These are phyloP conservation scores for Cladorrhinum samala DNA, from an alignment of 495 filamentous ascomycete genomes.

Conservation along the genomic window DNA sequence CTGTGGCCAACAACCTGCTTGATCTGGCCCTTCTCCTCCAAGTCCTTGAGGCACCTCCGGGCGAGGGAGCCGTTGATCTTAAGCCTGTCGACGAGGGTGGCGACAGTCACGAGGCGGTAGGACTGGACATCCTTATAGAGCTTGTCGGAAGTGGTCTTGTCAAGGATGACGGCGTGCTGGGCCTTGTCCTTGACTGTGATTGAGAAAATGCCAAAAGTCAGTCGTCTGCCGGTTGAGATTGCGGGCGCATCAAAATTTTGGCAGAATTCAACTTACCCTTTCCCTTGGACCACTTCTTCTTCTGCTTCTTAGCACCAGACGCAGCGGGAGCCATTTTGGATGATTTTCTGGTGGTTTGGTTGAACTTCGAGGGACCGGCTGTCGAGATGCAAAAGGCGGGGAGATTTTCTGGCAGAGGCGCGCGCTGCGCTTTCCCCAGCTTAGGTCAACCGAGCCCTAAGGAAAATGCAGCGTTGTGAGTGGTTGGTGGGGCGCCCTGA, in stretches of 20 bases:
- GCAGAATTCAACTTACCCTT: conserved; percentile 46
- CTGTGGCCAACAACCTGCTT: conserved; percentile 97
- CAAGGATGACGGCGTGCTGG: conserved; percentile 84
- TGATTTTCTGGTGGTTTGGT: conserved; percentile 36
- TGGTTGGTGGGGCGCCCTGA: conserved; percentile 21
- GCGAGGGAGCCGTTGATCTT: conserved; percentile 99
- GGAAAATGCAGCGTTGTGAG: conserved; percentile 21
- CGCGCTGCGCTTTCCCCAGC: conserved; percentile 8
- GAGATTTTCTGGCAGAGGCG: conserved; percentile 28
- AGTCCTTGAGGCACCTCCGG: conserved; percentile 78
- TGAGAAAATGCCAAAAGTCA: conserved; percentile 15
- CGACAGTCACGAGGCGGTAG: conserved; percentile 98
- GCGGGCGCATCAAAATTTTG: conserved; percentile 5
- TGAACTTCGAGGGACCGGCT: conserved; percentile 32
- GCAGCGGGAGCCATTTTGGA: conserved; percentile 66
- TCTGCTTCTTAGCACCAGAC: conserved; percentile 92
- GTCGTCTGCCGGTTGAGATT: conserved; percentile 2
- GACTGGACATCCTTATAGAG: conserved; percentile 99
- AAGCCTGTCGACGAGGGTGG: conserved; percentile 95
- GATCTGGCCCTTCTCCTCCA: conserved; percentile 97
- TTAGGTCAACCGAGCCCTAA: conserved; percentile 39
- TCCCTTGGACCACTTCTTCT: conserved; percentile 99
- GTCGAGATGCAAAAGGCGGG: conserved; percentile 35
- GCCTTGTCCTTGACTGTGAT: conserved; percentile 98
- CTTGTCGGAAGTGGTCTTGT: conserved; percentile 76